These are phyloP conservation scores for Tetrapisispora pingtungensis DNA, from an alignment of 805 yeast species.

Conservation along the genomic window DNA sequence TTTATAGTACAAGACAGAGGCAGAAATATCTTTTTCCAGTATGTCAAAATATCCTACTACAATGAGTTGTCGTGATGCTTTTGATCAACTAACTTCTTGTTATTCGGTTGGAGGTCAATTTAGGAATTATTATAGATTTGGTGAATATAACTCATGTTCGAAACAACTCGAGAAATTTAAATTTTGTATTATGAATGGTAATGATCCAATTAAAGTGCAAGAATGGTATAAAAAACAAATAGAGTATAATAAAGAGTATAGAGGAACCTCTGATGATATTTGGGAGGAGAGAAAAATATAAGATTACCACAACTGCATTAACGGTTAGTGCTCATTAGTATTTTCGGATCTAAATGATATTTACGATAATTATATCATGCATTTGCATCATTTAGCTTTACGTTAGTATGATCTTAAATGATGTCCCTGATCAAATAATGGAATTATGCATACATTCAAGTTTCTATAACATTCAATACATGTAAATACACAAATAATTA, in stretches of 20 bases:
- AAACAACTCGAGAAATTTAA: slow-evolving; percentile 63
- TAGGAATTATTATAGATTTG: slow-evolving; percentile 74
- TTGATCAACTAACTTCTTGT: slow-evolving; percentile 78
- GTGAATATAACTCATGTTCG: slow-evolving; percentile 63
- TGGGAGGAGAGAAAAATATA: slow-evolving; percentile 44
- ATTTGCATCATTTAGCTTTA: too few species aligned
- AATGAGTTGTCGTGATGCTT: slow-evolving; percentile 71
- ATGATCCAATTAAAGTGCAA: slow-evolving; percentile 53
- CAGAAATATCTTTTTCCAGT: not conserved
- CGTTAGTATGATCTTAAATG: too few species aligned
- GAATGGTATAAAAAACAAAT: slow-evolving; percentile 58
- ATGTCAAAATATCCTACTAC: slow-evolving; percentile 26
- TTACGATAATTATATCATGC: too few species aligned
- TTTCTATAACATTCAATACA: too few species aligned
- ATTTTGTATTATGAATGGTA: slow-evolving; percentile 59
- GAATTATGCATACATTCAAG: too few species aligned
- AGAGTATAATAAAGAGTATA: slow-evolving; percentile 43
- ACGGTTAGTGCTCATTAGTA: too few species aligned
- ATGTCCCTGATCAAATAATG: too few species aligned
- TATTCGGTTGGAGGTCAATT: slow-evolving; percentile 87
- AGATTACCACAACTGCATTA: too few species aligned
- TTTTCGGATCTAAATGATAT: too few species aligned
- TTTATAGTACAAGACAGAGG: too few species aligned
- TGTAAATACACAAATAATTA: too few species aligned
- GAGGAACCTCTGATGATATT: slow-evolving; percentile 75